Percentiles rank a stretch among this genome's conserved stretches.
Evolutionary conservation across 768 basidiomycete genomes (phyloP).

Genomic region (Rhizopogon sp.): DNA sequence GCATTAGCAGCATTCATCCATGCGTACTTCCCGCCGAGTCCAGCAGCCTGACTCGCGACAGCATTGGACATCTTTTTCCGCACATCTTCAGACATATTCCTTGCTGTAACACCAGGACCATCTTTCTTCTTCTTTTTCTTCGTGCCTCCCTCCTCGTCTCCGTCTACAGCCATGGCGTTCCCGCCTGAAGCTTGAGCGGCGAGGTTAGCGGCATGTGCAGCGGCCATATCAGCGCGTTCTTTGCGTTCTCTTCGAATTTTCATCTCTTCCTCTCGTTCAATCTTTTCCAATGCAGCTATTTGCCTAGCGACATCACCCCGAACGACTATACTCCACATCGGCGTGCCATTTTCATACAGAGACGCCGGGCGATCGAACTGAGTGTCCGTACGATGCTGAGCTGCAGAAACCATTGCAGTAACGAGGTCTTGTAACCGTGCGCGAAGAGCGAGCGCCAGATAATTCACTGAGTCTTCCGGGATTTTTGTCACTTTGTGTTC

Average conservation of each 20-base stretch:
- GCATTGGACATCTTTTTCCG: conserved; percentile 90
- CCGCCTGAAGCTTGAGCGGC: conserved; percentile 49
- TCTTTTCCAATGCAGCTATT: conserved; percentile 66
- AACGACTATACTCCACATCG: conserved; percentile 82
- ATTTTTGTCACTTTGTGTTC: conserved; percentile 65
- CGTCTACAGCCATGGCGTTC: conserved; percentile 28
- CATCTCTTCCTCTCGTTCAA: conserved; percentile 82
- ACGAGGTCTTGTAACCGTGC: conserved; percentile 68
- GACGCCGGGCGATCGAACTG: conserved; percentile 65
- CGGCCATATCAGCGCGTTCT: conserved; percentile 67
- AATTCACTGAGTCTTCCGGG: conserved; percentile 69
- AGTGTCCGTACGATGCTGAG: conserved; percentile 64
- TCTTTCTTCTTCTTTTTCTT: conserved; percentile 83
- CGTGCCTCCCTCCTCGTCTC: conserved; percentile 54
- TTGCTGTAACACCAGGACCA: conserved; percentile 76
- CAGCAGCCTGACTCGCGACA: conserved; percentile 85
- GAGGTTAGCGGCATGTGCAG: conserved; percentile 61
- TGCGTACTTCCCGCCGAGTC: conserved; percentile 73
- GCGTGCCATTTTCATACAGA: conserved; percentile 58
- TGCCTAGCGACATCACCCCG: conserved; percentile 80
- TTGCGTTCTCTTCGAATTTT: conserved; percentile 71
- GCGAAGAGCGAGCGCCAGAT: conserved; percentile 75
- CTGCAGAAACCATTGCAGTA: conserved; percentile 60
- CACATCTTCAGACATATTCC: conserved; percentile 90
- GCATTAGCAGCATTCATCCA: conserved; percentile 79